Base-by-base conservation (phyloP, 345 rosid species). In the Euclidium syriacum region DNA sequence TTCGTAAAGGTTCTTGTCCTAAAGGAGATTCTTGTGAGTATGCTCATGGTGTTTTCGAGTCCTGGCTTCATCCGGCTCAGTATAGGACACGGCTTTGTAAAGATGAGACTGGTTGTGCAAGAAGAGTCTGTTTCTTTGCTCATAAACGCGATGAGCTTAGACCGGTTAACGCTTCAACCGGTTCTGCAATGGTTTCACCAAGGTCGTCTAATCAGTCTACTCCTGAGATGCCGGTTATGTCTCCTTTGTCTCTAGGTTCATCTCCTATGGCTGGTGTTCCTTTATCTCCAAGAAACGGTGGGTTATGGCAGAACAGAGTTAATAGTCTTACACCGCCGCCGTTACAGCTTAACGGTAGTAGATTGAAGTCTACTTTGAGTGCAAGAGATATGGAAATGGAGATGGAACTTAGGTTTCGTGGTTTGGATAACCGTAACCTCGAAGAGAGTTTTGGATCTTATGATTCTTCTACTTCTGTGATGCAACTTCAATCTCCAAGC, bases 91-190 rank as follows among this genome's bases (percentile, higher is more conserved):
- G 99, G 63, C 92, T 94, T 51, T 94, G 99, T 83, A 94, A 94
- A 83, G 97, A 94, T 14, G 99, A 94, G 77, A 83, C 78, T 0
- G 92, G 95, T 18, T 94, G 99, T 41, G 40, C 81, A 0, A 81
- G 99, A 32, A 90, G 91, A 81, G 99, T 94, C 1, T 94, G 99
- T 67, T 94, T 94, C 90, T 94, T 94, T 50, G 99, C 99, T 40
- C 99, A 94, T 73, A 87, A 71, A 70, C 82, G 72, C 0, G 96
- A 94, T 14, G 99, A 94, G 65, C 52, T 94, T 55, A 85, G 97
- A 14, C 97, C 99, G 1, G 96, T 94, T 10, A 83, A 86, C 75
- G 90, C 92, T 40, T 76, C 95, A 6, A 94, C 97, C 0, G 99
- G 99, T n/a, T 87, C 97, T 24, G 99, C 97, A 2, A 79, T 94